Evolutionary conservation across 768 basidiomycete genomes (phyloP), one percentile per base, ranked within the genome.

Genomic region (Pleurotus citrinopileatus): DNA sequence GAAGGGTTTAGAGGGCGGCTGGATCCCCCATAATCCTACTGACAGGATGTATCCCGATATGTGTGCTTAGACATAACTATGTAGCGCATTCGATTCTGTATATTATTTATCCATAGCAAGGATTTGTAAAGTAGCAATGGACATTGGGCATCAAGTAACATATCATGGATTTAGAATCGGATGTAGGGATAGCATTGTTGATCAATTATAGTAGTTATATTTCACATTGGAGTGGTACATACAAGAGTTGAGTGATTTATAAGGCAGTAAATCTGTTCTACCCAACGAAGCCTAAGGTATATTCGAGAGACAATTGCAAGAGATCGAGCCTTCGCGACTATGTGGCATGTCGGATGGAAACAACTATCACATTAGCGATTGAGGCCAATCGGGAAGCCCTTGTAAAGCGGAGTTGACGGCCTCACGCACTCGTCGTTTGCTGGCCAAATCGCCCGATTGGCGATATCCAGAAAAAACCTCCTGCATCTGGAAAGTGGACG

Each of bases 361-460:
- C 29, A 13, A 51, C n/a, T 38, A 53, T 19, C 44, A 60, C 57
- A 64, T 72, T 47, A 68, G 72, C 12, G 69, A 63, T 43, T 71
- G 68, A 0, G 90, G 90, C 84, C 85, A 92, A 55, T 87, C 86
- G 2, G 90, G 89, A n/a, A 91, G 67, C 37, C 77, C 76, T 36
- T 75, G 74, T 42, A 92, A 65, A 4, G 90, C 86, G 10, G 88
- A 87, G 61, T 92, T 92, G 46, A 83, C 84, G 2, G 86, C 82
- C 65, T 92, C 89, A 27, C 87, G 80, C 8, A 92, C 90, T 20
- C 89, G 81, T 19, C 75, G 75, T 65, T 89, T 91, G 62, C 87
- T 86, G 4, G 86, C 80, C 23, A 73, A 52, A 65, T 92, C 90
- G 2, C 76, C 74, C 5, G 90, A 91, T 43, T 88, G 87, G 25